A percentile compares a stretch with the other conserved stretches of the same genome.
These are phyloP conservation scores for Echinochloa phyllopogon DNA, from an alignment of 176 grass and related monocot genomes.

Conservation along the genomic window DNA sequence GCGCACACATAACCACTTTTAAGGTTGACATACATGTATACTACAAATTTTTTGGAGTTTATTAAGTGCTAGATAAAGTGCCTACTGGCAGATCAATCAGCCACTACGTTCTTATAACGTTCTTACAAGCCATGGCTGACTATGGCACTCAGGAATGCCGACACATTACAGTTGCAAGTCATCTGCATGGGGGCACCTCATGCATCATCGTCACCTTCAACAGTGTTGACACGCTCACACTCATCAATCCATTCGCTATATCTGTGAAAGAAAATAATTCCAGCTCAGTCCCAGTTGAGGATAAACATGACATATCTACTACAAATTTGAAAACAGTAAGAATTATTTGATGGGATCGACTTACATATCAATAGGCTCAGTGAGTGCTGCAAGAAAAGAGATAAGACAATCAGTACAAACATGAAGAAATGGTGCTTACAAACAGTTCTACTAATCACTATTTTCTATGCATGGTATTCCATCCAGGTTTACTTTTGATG, in stretches of 20 bases:
- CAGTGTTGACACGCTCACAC: conserved; percentile 73
- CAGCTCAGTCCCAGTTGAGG: neutral
- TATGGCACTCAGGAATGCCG: conserved; percentile 24
- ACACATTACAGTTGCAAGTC: neutral
- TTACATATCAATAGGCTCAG: conserved; percentile 82
- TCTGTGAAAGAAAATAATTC: conserved; percentile 30
- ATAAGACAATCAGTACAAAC: conserved; percentile 25
- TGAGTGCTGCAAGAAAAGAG: conserved; percentile 62
- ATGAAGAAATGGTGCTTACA: neutral
- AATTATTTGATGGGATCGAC: conserved; percentile 32
- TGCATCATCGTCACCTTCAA: conserved; percentile 67
- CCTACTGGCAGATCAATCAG: conserved; percentile 25
- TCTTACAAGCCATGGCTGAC: conserved; percentile 36
- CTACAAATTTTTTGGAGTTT: conserved; percentile 5
- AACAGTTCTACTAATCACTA: neutral
- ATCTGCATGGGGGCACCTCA: neutral
- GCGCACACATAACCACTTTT: neutral
- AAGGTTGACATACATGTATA: conserved; percentile 18
- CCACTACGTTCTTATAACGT: conserved; percentile 13
- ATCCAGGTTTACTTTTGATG: neutral
- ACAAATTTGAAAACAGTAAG: neutral
- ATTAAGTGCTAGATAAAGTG: conserved; percentile 18
- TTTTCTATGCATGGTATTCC: neutral
- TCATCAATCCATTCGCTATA: conserved; percentile 92
- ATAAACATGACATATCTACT: neutral